A percentile compares a stretch with the other conserved stretches of the same genome.
phyloP scores from a whole-genome alignment of 169 alveolate species.

The Cryptosporidium muris region DNA sequence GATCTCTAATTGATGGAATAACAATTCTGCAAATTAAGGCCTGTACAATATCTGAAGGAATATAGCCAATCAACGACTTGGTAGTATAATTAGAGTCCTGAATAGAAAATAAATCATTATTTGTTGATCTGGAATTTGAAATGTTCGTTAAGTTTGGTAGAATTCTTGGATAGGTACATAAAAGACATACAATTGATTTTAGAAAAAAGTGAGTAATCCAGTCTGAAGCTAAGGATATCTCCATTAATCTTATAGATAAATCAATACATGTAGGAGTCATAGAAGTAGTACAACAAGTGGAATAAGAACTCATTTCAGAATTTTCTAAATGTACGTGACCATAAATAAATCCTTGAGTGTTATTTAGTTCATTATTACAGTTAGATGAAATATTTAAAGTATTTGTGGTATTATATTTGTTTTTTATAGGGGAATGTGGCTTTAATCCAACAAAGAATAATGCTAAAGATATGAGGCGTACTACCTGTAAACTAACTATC shows the following conservation, averaged over 20 bases:
- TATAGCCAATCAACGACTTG: slow-evolving; percentile 27
- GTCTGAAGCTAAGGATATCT: slow-evolving; percentile 33
- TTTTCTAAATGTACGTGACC: slow-evolving; percentile 22
- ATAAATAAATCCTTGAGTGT: slow-evolving; percentile 21
- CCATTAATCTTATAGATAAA: slow-evolving; percentile 54
- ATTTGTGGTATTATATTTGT: neutral
- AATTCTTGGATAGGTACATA: slow-evolving; percentile 45
- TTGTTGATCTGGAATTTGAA: neutral
- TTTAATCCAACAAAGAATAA: slow-evolving; percentile 57
- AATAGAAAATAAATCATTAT: neutral
- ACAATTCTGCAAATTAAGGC: slow-evolving; percentile 51
- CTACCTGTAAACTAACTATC: neutral
- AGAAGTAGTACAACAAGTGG: slow-evolving; percentile 2
- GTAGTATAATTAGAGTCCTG: neutral
- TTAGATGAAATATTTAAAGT: neutral
- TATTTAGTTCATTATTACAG: neutral
- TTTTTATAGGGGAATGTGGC: slow-evolving; percentile 3
- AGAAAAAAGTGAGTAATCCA: slow-evolving; percentile 59
- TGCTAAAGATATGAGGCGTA: slow-evolving; percentile 33
- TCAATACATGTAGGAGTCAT: slow-evolving; percentile 52
- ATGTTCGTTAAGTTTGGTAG: neutral
- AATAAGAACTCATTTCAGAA: neutral
- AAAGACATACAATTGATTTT: slow-evolving; percentile 43
- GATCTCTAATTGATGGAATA: slow-evolving; percentile 49
- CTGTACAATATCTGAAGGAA: slow-evolving; percentile 49